A percentile compares a stretch with the other conserved stretches of the same genome.
Evolutionary conservation across 345 rosid species (phyloP).

Genomic region (Populus alba): DNA sequence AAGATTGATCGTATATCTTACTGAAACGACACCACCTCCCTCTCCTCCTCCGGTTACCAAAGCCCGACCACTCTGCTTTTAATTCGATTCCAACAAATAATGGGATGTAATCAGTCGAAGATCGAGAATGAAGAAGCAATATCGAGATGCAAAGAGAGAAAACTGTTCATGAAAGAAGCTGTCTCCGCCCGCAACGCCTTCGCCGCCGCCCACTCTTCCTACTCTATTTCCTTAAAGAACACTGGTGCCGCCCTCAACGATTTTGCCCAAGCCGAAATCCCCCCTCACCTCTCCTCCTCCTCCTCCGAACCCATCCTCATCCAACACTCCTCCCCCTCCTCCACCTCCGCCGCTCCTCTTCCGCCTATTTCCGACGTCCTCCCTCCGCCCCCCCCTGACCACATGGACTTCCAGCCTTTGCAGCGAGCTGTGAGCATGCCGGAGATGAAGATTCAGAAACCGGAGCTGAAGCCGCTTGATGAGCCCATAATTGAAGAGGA

Average conservation of each 20-base stretch:
- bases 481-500: constrained; percentile 68
- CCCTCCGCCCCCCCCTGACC: constrained; percentile 17
- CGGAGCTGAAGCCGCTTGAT: constrained; percentile 30
- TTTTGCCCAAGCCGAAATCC: constrained; percentile 69
- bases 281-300: constrained; percentile 6
- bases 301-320: neutral
- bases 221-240: constrained; percentile 71
- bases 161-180: constrained; percentile 66
- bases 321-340: constrained; percentile 3
- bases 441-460: constrained; percentile 60
- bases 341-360: constrained; percentile 30
- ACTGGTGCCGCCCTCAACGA: constrained; percentile 95
- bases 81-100: constrained; percentile 5
- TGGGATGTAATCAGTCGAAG: constrained; percentile 94
- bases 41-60: neutral
- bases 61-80: neutral
- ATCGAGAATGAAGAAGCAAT: constrained; percentile 97
- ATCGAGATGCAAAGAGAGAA: constrained; percentile 73
- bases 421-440: constrained; percentile 83
- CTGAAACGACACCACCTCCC: neutral
- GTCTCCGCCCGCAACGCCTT: constrained; percentile 79
- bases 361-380: constrained; percentile 38
- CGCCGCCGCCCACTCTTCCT: constrained; percentile 93
- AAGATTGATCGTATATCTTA: no score
- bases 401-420: constrained; percentile 19